Conservation (phyloP, 225 moss, liverwort and hornwort genomes). For the Marchantia polymorpha region DNA sequence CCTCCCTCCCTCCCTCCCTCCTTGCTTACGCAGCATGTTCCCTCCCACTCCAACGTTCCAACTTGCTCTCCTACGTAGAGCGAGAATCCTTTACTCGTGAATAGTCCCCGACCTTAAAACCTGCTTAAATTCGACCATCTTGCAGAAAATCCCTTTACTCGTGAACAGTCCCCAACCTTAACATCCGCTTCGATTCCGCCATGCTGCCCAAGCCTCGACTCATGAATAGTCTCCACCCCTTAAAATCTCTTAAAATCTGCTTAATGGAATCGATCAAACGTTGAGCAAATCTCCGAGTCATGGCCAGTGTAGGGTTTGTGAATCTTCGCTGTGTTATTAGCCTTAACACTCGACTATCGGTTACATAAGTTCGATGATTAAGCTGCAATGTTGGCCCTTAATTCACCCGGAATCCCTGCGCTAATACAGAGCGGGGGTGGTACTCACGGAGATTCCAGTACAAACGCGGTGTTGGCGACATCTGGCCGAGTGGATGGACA, state of each 20-base stretch:
- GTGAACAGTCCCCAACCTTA: background rate
- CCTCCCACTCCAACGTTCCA: background rate
- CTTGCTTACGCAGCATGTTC: background rate
- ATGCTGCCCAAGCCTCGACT: too few relatives aligned
- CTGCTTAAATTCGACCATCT: too few relatives aligned
- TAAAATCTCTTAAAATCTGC: background rate
- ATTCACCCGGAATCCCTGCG: background rate
- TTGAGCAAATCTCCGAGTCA: background rate
- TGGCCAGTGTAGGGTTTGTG: background rate
- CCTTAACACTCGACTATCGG: background rate
- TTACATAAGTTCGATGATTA: background rate
- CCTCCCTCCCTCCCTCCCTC: too few relatives aligned
- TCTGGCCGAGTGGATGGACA: background rate
- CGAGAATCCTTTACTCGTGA: too few relatives aligned
- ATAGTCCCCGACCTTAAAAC: too few relatives aligned
- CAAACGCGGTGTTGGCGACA: background rate
- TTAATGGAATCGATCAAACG: background rate
- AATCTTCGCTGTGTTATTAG: background rate
- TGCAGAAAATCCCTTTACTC: background rate
- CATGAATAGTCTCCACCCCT: background rate
- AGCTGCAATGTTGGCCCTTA: background rate
- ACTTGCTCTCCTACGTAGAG: too few relatives aligned
- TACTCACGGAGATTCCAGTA: background rate
- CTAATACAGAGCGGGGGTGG: background rate
- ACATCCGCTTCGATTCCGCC: too few relatives aligned